phyloP scores from a whole-genome alignment of 352 stramenopile species.

The Globisporangium lucens region DNA sequence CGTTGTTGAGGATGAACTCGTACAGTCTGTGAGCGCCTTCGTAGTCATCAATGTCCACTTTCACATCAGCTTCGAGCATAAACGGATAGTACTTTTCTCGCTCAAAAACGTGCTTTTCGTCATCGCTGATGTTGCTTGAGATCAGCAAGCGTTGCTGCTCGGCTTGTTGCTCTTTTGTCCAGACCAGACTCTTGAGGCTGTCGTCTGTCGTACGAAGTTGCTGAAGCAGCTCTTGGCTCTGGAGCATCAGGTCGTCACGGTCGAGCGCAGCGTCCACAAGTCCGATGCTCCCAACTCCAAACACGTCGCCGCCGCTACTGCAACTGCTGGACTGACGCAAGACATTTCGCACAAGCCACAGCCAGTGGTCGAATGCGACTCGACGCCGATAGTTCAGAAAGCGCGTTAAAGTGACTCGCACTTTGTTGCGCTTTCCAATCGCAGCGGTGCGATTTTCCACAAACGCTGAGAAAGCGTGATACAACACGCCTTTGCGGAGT shows the following conservation, averaged over 20 bases:
- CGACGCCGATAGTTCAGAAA: conserved; percentile 29
- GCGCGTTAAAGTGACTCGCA: conserved; percentile 28
- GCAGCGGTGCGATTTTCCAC: conserved; percentile 36
- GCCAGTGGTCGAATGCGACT: conserved; percentile 26
- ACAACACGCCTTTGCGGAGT: conserved; percentile 38
- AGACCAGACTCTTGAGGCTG: conserved; percentile 33
- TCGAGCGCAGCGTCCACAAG: conserved; percentile 47
- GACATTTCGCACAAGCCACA: conserved; percentile 12
- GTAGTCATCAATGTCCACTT: conserved; percentile 53
- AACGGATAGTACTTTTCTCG: conserved; percentile 42
- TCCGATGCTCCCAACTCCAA: conserved; percentile 43
- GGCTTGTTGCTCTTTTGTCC: conserved; percentile 39
- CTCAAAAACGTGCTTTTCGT: conserved; percentile 10
- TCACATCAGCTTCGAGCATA: conserved; percentile 55
- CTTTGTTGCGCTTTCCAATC: conserved; percentile 35
- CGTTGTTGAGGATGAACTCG: conserved; percentile 35
- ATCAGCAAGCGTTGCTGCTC: conserved; percentile 4
- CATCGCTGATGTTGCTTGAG: neutral
- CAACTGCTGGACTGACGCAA: neutral
- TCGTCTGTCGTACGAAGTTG: conserved; percentile 39
- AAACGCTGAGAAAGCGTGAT: conserved; percentile 50
- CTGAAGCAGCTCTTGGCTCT: conserved; percentile 41
- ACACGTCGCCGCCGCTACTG: neutral
- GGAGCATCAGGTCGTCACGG: conserved; percentile 44
- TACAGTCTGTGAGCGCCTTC: conserved; percentile 42